Percentiles rank a stretch among this genome's conserved stretches.
Conservation (phyloP, 139 green algal species). For the Chlorella vulgaris region DNA sequence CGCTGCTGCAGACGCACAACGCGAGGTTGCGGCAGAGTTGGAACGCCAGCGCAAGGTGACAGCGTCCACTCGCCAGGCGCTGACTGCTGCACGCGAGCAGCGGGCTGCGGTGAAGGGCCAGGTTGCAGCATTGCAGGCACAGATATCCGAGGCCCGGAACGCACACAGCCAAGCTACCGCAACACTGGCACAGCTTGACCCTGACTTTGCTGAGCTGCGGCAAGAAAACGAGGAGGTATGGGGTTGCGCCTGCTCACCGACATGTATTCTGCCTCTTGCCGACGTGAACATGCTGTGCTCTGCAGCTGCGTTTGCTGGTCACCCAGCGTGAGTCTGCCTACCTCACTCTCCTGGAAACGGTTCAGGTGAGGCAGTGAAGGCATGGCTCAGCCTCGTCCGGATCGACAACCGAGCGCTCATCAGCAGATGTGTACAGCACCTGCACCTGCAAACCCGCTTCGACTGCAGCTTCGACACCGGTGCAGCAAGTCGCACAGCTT, state of each 20-base stretch:
- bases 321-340: not conserved
- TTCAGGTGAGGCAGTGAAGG: not conserved
- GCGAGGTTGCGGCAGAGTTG: slow-evolving; percentile 12
- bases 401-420: too few species aligned
- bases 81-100: not conserved
- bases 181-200: slow-evolving; percentile 1
- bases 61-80: not conserved
- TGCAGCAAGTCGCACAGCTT: too few species aligned
- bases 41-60: not conserved
- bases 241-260: not conserved
- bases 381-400: not conserved
- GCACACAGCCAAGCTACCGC: not conserved
- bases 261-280: too few species aligned
- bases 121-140: not conserved
- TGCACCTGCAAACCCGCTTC: too few species aligned
- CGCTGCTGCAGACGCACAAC: not conserved
- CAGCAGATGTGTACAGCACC: too few species aligned
- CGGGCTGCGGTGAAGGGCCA: not conserved
- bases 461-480: too few species aligned
- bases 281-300: not conserved
- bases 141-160: not conserved
- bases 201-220: not conserved
- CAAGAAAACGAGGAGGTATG: not conserved
- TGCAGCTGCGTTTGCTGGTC: not conserved
- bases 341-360: not conserved